Evolutionary conservation across 441 rosid genomes (phyloP), one percentile per base, ranked within the genome.

Genomic region (Manihot esculenta): DNA sequence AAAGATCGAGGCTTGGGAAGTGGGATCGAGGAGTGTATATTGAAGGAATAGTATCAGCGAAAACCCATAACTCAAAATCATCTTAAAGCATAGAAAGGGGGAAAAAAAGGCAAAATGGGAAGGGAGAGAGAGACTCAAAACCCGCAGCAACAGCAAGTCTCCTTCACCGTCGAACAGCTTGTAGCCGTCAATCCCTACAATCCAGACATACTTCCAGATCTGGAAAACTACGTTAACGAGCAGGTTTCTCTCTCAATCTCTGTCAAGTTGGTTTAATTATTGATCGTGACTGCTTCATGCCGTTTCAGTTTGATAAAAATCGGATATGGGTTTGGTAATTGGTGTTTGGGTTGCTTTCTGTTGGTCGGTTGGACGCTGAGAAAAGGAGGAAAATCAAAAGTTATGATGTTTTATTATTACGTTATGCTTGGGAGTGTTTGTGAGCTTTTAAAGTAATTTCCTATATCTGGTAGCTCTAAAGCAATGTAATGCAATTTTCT

Each of bases 131-230:
- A 83, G 69, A 49, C 76, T 72, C 84, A 72, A 27, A 77, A 72
- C 62, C 78, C 79, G 66, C 84, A 72, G 49, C 53, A 17, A 17
- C 84, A 87, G 72, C 84, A 82, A 74, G 82, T 76, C n/a, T 72
- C 93, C 1, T 86, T 82, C 87, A 86, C 97, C 1, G 93, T 88
- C 10, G 99, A 92, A 79, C 91, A 94, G 78, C 97, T 94, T 69
- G 89, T 92, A 41, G 93, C 94, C 73, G 87, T 94, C 79, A 94
- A 92, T 78, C 99, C 98, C 0, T 94, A 90, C 85, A 94, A 94
- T 74, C 99, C 97, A 12, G 99, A 94, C 68, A 81, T 94, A 84
- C 84, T 88, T 18, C 91, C 96, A 35, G 98, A 95, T 74, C 98
- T 93, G 78, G 97, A 93, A 77, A 88, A 85, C 87, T 83, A 87